A percentile compares a stretch with the other conserved stretches of the same genome.
These are phyloP conservation scores for Cydonia oblonga DNA, from an alignment of 331 rosid species.

Conservation along the genomic window DNA sequence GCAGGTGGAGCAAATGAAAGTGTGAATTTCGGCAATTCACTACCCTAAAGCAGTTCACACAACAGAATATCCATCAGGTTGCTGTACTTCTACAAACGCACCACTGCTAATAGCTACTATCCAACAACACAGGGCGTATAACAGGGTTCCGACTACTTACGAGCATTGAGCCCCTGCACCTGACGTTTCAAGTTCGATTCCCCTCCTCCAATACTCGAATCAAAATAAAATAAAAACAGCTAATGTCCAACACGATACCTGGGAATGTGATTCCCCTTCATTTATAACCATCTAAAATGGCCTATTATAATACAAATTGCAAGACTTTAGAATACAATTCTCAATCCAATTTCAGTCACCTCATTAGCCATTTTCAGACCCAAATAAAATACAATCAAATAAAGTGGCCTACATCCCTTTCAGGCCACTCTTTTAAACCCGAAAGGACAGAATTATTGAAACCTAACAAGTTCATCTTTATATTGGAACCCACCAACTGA, in stretches of 20 bases:
- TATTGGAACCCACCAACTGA: no score
- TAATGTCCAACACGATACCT: neutral
- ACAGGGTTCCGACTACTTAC: no score
- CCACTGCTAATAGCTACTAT: neutral
- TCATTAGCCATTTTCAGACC: neutral
- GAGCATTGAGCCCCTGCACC: neutral
- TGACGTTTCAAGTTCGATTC: neutral
- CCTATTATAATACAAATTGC: neutral
- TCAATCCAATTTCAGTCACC: neutral
- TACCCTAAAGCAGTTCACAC: neutral
- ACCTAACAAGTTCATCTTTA: neutral
- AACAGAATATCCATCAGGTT: neutral
- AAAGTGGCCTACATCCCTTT: neutral
- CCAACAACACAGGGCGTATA: neutral
- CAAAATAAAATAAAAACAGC: neutral
- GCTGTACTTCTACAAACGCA: neutral
- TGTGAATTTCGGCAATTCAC: neutral
- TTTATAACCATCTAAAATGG: neutral
- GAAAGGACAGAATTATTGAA: neutral
- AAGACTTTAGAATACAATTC: conserved; percentile 7
- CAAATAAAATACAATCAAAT: neutral
- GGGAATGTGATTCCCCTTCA: conserved; percentile 2
- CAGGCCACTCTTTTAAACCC: neutral
- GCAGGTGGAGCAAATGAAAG: neutral
- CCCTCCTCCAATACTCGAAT: neutral